Conservation (phyloP, 306 rosid species). For the Casuarina cunninghamiana region DNA sequence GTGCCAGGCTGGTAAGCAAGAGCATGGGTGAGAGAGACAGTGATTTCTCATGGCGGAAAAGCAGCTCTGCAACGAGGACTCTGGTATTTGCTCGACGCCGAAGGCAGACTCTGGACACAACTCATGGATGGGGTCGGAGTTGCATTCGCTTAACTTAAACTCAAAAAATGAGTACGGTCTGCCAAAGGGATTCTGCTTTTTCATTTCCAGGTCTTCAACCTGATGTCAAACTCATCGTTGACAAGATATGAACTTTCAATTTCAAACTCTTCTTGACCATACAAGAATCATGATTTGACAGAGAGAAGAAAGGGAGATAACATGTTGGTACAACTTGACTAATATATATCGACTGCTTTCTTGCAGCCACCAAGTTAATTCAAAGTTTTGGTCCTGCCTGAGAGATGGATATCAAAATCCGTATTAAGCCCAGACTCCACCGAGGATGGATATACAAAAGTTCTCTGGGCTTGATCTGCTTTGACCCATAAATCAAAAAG, state of each 20-base stretch:
- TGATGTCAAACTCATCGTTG: not conserved
- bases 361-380: not conserved
- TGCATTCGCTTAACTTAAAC: no score
- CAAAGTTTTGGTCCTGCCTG: not conserved
- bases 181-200: not conserved
- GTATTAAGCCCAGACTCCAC: no score
- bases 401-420: no score
- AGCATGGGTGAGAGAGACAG: conserved; percentile 19
- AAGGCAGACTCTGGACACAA: no score
- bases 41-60: not conserved
- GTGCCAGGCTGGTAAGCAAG: conserved; percentile 46
- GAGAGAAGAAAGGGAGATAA: not conserved
- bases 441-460: no score
- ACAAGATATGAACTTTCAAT: not conserved
- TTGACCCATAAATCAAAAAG: no score
- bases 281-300: not conserved
- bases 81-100: no score
- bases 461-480: no score
- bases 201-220: not conserved
- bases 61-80: no score
- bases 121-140: no score
- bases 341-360: no score
- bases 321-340: not conserved
- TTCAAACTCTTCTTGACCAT: not conserved
- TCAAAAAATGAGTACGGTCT: not conserved